Conservation (phyloP, 352 stramenopile species). For the Peronospora belbahrii region DNA sequence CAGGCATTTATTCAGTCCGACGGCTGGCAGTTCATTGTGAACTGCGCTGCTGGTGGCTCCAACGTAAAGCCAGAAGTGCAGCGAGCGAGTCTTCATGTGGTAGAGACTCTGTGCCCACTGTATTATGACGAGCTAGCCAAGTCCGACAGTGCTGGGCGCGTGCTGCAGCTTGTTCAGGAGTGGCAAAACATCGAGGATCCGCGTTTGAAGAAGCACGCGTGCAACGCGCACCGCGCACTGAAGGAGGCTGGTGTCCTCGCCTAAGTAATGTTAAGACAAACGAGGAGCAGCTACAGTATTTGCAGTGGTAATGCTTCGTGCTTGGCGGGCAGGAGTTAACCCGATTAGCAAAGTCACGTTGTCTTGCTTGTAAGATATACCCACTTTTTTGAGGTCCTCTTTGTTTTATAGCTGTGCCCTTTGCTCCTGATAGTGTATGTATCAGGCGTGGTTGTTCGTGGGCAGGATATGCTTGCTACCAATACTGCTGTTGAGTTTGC, state of each 20-base stretch:
- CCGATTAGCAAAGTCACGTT: constrained; percentile 2
- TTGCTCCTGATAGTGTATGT: not conserved
- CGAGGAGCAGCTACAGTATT: constrained; percentile 3
- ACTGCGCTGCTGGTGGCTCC: constrained; percentile 54
- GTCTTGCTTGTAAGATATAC: constrained; percentile 38
- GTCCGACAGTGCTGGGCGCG: constrained; percentile 41
- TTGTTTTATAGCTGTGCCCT: constrained; percentile 10
- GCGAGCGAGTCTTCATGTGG: constrained; percentile 78
- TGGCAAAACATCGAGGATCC: constrained; percentile 82
- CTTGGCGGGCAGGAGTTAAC: constrained; percentile 9
- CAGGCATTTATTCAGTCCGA: constrained; percentile 75
- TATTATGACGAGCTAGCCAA: constrained; percentile 79
- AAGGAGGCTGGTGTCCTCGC: constrained; percentile 72
- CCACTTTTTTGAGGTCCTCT: constrained; percentile 10
- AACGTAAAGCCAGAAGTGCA: constrained; percentile 67
- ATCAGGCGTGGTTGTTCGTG: no score
- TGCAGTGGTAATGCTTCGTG: constrained; percentile 3
- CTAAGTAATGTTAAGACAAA: constrained; percentile 30
- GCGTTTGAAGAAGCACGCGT: constrained; percentile 81
- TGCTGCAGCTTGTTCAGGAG: constrained; percentile 60
- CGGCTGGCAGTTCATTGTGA: constrained; percentile 80
- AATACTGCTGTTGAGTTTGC: no score
- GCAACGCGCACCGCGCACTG: constrained; percentile 65
- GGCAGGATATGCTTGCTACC: no score
- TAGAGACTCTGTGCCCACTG: constrained; percentile 76